phyloP scores from a whole-genome alignment of 2,329 filamentous ascomycete species.

The Amauroascus niger region DNA sequence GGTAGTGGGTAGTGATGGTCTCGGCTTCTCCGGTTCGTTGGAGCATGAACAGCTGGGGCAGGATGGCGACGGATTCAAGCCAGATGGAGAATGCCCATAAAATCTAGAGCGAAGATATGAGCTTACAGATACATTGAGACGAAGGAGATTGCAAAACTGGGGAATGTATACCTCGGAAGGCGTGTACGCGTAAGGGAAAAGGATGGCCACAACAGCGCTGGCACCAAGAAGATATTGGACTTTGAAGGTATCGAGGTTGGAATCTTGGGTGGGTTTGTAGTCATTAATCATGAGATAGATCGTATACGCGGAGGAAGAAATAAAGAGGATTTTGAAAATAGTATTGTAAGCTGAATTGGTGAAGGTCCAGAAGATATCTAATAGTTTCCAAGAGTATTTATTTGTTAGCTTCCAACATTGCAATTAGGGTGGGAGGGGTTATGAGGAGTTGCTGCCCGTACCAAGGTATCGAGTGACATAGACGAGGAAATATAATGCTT shows the following conservation, averaged over 20 bases:
- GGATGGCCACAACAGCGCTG: constrained; percentile 64
- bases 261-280: constrained; percentile 95
- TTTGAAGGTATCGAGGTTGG: constrained; percentile 93
- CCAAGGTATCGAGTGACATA: constrained; percentile 89
- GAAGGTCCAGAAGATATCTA: constrained; percentile 78
- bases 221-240: constrained; percentile 86
- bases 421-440: neutral
- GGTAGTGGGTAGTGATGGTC: constrained; percentile 97
- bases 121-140: constrained; percentile 3
- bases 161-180: constrained; percentile 49
- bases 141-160: neutral
- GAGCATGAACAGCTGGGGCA: constrained; percentile 96
- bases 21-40: constrained; percentile 96
- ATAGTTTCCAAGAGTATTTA: neutral
- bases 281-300: constrained; percentile 97
- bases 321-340: constrained; percentile 91
- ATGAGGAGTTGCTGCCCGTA: constrained; percentile 32
- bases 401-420: neutral
- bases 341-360: constrained; percentile 83
- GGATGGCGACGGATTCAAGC: constrained; percentile 92
- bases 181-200: constrained; percentile 80
- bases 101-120: constrained; percentile 46
- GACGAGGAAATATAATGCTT: constrained; percentile 87
- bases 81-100: constrained; percentile 97
- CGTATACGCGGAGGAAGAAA: constrained; percentile 80